Evolutionary conservation across 495 filamentous ascomycete species (phyloP).

Genomic region (Neurospora sp.): DNA sequence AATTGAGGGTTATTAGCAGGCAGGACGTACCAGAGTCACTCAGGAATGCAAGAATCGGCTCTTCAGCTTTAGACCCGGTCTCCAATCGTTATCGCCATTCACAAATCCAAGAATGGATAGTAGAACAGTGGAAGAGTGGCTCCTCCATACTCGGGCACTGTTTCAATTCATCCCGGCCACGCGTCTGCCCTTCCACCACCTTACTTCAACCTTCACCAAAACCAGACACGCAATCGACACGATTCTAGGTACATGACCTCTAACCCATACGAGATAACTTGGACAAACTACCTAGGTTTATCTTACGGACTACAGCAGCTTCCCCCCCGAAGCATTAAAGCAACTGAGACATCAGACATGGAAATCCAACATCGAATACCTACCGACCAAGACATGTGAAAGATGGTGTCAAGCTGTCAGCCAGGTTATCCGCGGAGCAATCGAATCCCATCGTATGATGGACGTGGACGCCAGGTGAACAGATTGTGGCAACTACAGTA

Average conservation of each 20-base stretch:
- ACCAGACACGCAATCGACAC: background rate
- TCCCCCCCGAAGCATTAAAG: background rate
- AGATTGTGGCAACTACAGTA: background rate
- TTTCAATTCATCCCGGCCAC: background rate
- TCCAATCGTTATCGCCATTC: background rate
- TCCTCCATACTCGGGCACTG: background rate
- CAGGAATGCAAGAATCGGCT: background rate
- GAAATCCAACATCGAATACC: background rate
- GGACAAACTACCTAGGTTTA: too few relatives aligned
- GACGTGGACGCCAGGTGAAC: background rate
- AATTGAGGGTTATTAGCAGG: background rate
- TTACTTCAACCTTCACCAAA: background rate
- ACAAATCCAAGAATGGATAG: background rate
- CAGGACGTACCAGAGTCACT: background rate
- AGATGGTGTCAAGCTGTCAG: background rate
- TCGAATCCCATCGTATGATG: background rate
- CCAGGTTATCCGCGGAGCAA: background rate
- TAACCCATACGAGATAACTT: background rate
- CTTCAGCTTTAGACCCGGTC: background rate
- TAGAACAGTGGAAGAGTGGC: background rate
- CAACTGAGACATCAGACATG: background rate
- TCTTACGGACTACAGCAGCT: background rate
- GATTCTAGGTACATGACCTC: background rate
- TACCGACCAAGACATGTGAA: background rate
- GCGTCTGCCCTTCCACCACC: background rate